These are phyloP conservation scores for Fremontodendron californicum DNA, from an alignment of 345 rosid species.

Conservation along the genomic window DNA sequence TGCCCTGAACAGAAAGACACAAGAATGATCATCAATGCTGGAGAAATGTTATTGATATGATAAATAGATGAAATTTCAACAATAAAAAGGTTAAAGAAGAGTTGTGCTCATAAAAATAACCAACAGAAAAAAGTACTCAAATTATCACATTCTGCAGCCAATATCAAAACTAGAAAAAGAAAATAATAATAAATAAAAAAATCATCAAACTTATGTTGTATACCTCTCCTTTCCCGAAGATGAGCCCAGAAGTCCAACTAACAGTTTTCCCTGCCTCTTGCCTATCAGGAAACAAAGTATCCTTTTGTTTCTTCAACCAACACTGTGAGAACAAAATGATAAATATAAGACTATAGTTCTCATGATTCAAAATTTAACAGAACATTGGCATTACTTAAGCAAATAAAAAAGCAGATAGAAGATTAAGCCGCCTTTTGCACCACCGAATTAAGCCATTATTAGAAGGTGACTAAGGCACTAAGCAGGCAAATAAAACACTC, in stretches of 20 bases:
- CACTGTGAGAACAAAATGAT: constrained; percentile 43
- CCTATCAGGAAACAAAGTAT: constrained; percentile 56
- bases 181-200: no score
- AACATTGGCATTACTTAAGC: not conserved
- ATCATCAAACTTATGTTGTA: constrained; percentile 5
- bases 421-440: not conserved
- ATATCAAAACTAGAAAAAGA: not conserved
- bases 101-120: not conserved
- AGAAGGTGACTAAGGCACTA: not conserved
- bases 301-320: constrained; percentile 98
- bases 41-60: not conserved
- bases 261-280: constrained; percentile 54
- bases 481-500: not conserved
- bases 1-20: constrained; percentile 46
- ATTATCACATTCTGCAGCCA: not conserved
- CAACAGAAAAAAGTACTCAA: not conserved
- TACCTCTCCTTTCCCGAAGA: constrained; percentile 96
- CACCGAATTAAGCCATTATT: not conserved
- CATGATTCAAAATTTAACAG: not conserved
- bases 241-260: constrained; percentile 90
- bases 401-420: not conserved
- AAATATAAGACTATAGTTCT: not conserved
- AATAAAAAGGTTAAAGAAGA: not conserved
- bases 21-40: not conserved
- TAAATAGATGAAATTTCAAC: not conserved